Evolutionary conservation across 176 grass and related monocot genomes (phyloP).

Genomic region (Urochloa ruziziensis): DNA sequence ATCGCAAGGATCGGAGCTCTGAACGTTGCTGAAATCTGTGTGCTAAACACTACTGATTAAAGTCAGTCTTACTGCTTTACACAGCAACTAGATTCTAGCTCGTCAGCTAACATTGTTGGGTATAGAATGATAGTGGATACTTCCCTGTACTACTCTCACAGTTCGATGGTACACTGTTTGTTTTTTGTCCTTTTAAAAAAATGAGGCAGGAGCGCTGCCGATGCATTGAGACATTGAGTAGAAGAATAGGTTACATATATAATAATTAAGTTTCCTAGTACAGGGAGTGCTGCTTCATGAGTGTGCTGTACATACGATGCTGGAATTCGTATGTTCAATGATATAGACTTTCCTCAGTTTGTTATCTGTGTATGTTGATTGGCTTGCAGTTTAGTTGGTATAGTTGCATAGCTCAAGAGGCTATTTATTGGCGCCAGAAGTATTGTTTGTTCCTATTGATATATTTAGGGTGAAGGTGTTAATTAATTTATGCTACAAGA

Average conservation of each 20-base stretch:
- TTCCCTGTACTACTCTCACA: not conserved
- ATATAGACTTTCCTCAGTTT: too few relatives aligned
- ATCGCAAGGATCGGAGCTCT: not conserved
- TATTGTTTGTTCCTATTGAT: too few relatives aligned
- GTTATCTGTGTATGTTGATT: too few relatives aligned
- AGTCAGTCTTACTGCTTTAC: not conserved
- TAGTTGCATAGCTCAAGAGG: too few relatives aligned
- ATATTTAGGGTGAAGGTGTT: too few relatives aligned
- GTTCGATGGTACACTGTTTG: not conserved
- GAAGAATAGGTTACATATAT: not conserved
- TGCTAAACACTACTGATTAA: not conserved
- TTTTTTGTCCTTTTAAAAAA: too few relatives aligned
- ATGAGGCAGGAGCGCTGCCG: not conserved
- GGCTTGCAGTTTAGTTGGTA: too few relatives aligned
- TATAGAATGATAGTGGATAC: not conserved
- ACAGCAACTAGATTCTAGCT: not conserved
- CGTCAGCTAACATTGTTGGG: not conserved
- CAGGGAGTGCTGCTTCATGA: not conserved
- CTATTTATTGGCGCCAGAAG: too few relatives aligned
- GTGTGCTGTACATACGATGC: not conserved
- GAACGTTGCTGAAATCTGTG: not conserved
- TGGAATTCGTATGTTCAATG: not conserved
- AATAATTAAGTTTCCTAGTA: not conserved
- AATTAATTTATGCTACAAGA: too few relatives aligned
- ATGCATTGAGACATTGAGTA: not conserved